phyloP scores from a whole-genome alignment of 2,329 filamentous ascomycete genomes.

The Mollisia scopiformis region DNA sequence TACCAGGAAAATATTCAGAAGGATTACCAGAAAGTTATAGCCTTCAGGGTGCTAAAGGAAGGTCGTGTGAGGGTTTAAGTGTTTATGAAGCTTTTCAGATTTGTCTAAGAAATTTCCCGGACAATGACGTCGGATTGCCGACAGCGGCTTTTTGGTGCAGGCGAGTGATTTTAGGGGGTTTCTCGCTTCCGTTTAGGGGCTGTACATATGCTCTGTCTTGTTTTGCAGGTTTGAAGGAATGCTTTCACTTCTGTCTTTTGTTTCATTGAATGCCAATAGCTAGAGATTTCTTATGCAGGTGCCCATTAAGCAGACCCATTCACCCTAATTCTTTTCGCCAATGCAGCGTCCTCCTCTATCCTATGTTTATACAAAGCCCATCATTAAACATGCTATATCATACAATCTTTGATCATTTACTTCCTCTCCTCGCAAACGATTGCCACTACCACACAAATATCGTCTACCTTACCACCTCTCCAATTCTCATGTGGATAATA shows the following conservation, averaged over 20 bases:
- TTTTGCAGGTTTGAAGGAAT: not conserved
- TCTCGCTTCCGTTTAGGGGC: not conserved
- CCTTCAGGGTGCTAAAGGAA: not conserved
- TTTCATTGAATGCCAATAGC: not conserved
- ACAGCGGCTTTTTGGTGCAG: not conserved
- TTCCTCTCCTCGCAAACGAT: conserved; percentile 69
- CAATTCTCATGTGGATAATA: conserved; percentile 86
- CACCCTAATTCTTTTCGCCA: not conserved
- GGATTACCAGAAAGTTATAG: not conserved
- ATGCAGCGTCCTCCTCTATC: conserved; percentile 12
- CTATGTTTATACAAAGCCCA: conserved; percentile 4
- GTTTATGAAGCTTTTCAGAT: not conserved
- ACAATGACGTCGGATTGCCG: not conserved
- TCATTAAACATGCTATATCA: conserved; percentile 8
- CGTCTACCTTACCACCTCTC: conserved; percentile 92
- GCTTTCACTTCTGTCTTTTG: too few species aligned
- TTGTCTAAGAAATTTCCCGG: conserved; percentile 1
- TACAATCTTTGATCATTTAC: conserved; percentile 15
- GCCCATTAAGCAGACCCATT: not conserved
- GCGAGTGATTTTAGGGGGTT: not conserved
- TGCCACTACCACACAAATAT: conserved; percentile 86
- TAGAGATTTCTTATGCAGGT: not conserved
- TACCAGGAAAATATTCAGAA: too few species aligned
- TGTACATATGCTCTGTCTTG: not conserved
- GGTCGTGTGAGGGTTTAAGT: not conserved